Evolutionary conservation across 208 protist species (phyloP), one percentile per base, ranked within the genome.

Genomic region (Acanthamoeba castellanii): DNA sequence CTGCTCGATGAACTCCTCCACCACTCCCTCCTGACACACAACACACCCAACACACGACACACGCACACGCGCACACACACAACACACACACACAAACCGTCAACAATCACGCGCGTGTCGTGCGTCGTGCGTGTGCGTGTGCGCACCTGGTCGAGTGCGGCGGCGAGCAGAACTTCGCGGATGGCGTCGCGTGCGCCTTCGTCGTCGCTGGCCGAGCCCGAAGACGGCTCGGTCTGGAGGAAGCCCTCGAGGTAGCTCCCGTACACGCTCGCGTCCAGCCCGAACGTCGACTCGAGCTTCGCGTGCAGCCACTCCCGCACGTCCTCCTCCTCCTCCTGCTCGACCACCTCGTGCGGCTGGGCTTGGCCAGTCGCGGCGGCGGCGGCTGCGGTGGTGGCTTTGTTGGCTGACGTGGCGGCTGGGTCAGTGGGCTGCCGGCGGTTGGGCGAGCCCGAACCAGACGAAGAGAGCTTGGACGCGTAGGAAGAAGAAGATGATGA

Each of bases 221-320:
- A 5, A 0, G 66, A 25, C 14, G 66, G 27, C 14, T 61, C 55
- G 55, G 6, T 34, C 66, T 82, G 74, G 37, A 82, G 42, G 27
- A 82, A 82, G 42, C 74, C 74, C 42, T 82, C 74, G 30, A 82
- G 9, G 42, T 82, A 82, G 30, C 34, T 52, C 8, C 74, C 74
- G 74, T 82, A 82, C 74, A 82, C 74, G 42, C 42, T 52, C 6
- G 74, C 74, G 27, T 82, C 74, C 8, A 82, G 74, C 8, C 42
- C 34, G 25, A 82, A 82, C 34, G 74, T 82, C 8, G 37, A 42
- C 74, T 82, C 74, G 37, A 82, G 74, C 34, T 50, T 9, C 9
- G 74, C 74, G 11, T n/a, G 74, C 18, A 82, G 74, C 74, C 74
- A 82, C 32, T 0, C 74, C 8, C 74, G 74, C 30, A 82, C 74